Base-by-base conservation (phyloP, 164 flowering plant genomes). In the Magnolia kwangsiensis region DNA sequence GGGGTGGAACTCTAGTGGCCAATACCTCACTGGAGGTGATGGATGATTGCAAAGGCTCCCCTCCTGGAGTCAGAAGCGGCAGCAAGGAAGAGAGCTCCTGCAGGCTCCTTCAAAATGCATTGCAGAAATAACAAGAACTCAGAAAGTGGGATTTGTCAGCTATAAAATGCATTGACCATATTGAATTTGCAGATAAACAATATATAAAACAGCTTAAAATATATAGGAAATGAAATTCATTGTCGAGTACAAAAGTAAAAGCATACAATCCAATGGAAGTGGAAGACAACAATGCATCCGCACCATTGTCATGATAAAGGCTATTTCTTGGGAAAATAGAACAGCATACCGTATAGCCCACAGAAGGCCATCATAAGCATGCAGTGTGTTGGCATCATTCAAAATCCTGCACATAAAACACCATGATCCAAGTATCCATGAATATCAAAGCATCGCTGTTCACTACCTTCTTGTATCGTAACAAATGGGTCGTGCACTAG, bases 341-440 rank as follows among this genome's bases (percentile, higher is more conserved):
- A 66, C 72, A 70, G n/a, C 84, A 76, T 90, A 96, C 99, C 99
- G 75, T 78, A 94, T 65, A 7, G 89, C 91, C 99, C 99, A 96
- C 58, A 91, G 80, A 61, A 92, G 84, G 72, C 91, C 91, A 79
- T 92, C 98, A 89, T 90, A 92, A 75, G 89, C 77, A 81, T 87
- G 92, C 71, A 83, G 85, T 79, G 80, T 76, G 82, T 85, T 94
- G 72, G 92, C 99, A 79, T 87, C 89, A 85, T 84, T 87, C 79
- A 92, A 58, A 50, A 94, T 86, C 83, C 99, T 96, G 86, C 79
- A 80, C 49, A 69, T 11, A 72, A 58, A 72, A 24, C 72, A 51
- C 24, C 51, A 69, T 27, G 58, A 45, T 49, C 51, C 31, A 74
- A 37, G 61, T n/a, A 49, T n/a, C 55, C 68, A 59, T 5, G 37